Conservation (phyloP, 768 basidiomycete species). For the Naematelia aurantialba region DNA sequence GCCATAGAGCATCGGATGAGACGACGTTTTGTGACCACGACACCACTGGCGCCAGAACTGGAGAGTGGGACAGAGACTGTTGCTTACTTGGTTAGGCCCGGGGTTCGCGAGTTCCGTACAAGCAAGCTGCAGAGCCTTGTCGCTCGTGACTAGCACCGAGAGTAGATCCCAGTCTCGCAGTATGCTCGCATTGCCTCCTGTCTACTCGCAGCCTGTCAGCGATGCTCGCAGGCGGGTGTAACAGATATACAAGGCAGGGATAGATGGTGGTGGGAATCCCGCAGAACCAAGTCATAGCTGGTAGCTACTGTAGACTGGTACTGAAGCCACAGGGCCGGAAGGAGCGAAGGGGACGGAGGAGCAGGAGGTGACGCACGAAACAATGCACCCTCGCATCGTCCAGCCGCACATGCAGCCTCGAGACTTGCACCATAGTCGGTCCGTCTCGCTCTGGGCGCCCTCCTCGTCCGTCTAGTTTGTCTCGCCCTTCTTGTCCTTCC, state of each 20-base stretch:
- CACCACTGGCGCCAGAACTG: neutral
- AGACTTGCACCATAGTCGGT: conserved; percentile 38
- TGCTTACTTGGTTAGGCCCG: conserved; percentile 35
- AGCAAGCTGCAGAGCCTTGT: conserved; percentile 44
- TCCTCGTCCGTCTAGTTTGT: neutral
- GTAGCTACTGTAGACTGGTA: neutral
- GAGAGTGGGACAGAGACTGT: neutral
- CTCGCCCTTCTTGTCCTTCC: too few relatives aligned
- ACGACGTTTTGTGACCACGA: too few relatives aligned
- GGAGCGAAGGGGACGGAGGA: neutral
- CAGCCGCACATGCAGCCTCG: conserved; percentile 42
- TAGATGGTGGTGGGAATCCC: neutral
- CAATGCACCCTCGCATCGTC: conserved; percentile 43
- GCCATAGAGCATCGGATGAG: neutral
- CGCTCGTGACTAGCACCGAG: conserved; percentile 40
- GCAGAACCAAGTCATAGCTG: neutral
- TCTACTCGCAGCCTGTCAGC: conserved; percentile 21
- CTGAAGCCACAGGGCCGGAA: neutral
- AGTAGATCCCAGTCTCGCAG: conserved; percentile 42
- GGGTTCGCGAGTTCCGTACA: conserved; percentile 45
- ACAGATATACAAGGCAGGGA: neutral
- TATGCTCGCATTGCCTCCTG: conserved; percentile 25
- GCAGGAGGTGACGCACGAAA: conserved; percentile 27
- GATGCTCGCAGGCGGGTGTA: too few relatives aligned
- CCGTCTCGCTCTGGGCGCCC: conserved; percentile 3